Evolutionary conservation across 139 green algal genomes (phyloP).

Genomic region (Ostreobium quekettii): DNA sequence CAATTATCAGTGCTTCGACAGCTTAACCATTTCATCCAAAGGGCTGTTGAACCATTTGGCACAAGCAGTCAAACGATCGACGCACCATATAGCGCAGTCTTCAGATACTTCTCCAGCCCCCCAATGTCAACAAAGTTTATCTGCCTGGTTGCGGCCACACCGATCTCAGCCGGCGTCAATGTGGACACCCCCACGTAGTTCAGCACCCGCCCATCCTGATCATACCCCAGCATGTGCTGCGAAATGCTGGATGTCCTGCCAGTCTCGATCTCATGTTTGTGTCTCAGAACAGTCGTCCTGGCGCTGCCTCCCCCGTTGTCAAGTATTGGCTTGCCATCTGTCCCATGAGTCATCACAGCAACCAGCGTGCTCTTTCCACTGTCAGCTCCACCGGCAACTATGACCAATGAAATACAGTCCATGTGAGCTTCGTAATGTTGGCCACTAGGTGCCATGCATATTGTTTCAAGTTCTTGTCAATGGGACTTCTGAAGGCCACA

Average conservation of each 20-base stretch:
- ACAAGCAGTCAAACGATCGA: not conserved
- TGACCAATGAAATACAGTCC: conserved; percentile 5
- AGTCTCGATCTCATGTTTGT: conserved; percentile 85
- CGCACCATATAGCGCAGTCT: conserved; percentile 65
- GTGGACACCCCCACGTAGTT: conserved; percentile 38
- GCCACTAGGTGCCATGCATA: no score
- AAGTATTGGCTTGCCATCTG: conserved; percentile 50
- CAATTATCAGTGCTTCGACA: not conserved
- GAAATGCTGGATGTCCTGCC: conserved; percentile 60
- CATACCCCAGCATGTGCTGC: conserved; percentile 64
- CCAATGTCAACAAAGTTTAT: conserved; percentile 76
- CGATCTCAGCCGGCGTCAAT: conserved; percentile 44
- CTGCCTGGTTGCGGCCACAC: conserved; percentile 26
- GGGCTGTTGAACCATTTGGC: not conserved
- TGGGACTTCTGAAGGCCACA: no score
- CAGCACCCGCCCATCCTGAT: conserved; percentile 37
- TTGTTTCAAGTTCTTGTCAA: no score
- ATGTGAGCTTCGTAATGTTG: no score
- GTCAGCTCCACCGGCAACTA: conserved; percentile 60
- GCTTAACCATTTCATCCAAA: not conserved
- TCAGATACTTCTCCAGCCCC: conserved; percentile 69
- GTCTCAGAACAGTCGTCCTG: conserved; percentile 62
- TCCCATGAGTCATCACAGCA: conserved; percentile 64
- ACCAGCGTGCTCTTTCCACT: conserved; percentile 74
- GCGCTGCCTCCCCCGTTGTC: conserved; percentile 66